Base-by-base conservation (phyloP, 306 rosid species). In the Clitoria ternatea region DNA sequence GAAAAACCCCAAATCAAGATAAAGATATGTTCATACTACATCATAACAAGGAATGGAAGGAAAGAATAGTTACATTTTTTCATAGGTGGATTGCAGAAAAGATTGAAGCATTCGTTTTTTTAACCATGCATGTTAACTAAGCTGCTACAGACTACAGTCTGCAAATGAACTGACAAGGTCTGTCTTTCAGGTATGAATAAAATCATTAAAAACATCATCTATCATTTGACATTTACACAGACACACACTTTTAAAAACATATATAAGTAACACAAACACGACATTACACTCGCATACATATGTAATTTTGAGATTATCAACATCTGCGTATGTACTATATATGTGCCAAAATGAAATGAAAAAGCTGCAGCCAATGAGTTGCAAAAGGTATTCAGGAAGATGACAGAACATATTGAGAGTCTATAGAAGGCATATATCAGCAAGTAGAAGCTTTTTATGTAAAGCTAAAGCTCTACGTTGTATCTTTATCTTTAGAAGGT, bases 61-160 rank as follows among this genome's bases (percentile, higher is more conserved):
- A 11, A 19, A 19, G 18, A 20, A 29, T 11, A 19, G 3, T 23
- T 12, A 52, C 55, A 73, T 35, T 4, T 10, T 73, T 63, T 57
- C 60, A 50, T 55, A 62, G 36, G 29, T 17, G 24, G 69, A 15
- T 48, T 72, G 37, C 36, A 36, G 35, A 22, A 61, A 14, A 45
- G 63, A 44, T 36, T 61, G 53, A 36, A 61, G 35, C 63, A 61
- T 61, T 49, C 10, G 7, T 36, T 6, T 5, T 11, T 32, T 59
- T 61, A 14, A 47, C 33, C 50, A 33, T n/a, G 61, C 61, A 72
- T 62, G 7, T 6, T 47, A 61, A 23, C 39, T 47, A 40, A 61
- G 77, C 49, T 30, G 37, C 54, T 70, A 18, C 30, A 71, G 67
- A n/a, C n/a, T n/a, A n/a, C 17, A 42, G n/a, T n/a, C n/a, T 43